A percentile compares a stretch with the other conserved stretches of the same genome.
Conservation (phyloP, 164 flowering plant species). For the Kingdonia uniflora region DNA sequence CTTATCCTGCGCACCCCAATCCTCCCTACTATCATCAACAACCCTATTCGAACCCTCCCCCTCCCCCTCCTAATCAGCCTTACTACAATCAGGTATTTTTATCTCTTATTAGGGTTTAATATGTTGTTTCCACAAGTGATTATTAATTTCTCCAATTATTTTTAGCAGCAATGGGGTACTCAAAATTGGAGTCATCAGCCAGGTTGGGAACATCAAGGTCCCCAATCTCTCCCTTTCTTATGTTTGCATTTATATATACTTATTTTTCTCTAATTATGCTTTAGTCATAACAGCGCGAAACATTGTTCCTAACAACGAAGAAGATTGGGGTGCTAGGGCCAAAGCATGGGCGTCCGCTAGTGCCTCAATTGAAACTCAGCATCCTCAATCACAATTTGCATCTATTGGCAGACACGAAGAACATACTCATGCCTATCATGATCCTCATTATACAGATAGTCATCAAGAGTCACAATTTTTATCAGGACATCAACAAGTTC, state of each 20-base stretch:
- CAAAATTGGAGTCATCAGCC: slow-evolving; percentile 51
- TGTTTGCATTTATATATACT: not conserved
- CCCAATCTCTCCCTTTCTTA: not conserved
- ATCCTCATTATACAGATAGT: slow-evolving; percentile 34
- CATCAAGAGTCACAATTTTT: slow-evolving; percentile 32
- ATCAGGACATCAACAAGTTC: slow-evolving; percentile 43
- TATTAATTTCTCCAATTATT: not conserved
- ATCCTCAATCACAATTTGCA: slow-evolving; percentile 33
- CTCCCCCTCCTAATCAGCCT: slow-evolving; percentile 9
- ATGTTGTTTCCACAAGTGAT: too few relatives aligned
- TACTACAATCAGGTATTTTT: slow-evolving; percentile 12
- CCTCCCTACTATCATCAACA: slow-evolving; percentile 3
- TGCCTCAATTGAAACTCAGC: slow-evolving; percentile 56
- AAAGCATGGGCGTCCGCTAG: slow-evolving; percentile 89
- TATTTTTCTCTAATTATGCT: too few relatives aligned
- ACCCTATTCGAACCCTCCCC: not conserved
- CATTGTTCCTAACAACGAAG: slow-evolving; percentile 34
- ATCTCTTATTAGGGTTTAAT: not conserved
- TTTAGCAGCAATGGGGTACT: slow-evolving; percentile 54
- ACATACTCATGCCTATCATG: slow-evolving; percentile 36
- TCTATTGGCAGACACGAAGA: slow-evolving; percentile 37
- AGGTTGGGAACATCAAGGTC: slow-evolving; percentile 57
- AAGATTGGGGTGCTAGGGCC: slow-evolving; percentile 94
- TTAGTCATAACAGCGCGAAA: too few relatives aligned
- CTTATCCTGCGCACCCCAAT: slow-evolving; percentile 22